These are phyloP conservation scores for Zangia roseola DNA, from an alignment of 768 basidiomycete genomes.

Conservation along the genomic window DNA sequence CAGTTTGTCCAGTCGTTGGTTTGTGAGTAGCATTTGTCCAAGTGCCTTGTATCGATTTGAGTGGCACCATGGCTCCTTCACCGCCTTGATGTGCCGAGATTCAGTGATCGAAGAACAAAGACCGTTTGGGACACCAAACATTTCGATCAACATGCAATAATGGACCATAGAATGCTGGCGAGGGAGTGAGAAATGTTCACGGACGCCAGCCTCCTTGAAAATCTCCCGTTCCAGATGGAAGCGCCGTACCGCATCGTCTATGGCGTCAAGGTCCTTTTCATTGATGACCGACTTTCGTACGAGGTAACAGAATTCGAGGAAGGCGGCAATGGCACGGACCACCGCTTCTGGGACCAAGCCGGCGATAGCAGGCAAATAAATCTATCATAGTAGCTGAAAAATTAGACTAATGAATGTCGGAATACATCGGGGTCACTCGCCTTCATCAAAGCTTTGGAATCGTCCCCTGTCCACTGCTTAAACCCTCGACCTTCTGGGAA, in stretches of 20 bases:
- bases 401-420: not conserved
- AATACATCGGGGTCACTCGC: slow-evolving; percentile 1
- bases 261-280: slow-evolving; percentile 17
- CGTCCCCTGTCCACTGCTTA: slow-evolving; percentile 22
- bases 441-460: slow-evolving; percentile 40
- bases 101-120: slow-evolving; percentile 39
- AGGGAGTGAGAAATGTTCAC: slow-evolving; percentile 23
- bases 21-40: not conserved
- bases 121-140: slow-evolving; percentile 35
- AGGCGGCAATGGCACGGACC: slow-evolving; percentile 16
- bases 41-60: not conserved
- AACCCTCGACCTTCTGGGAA: not conserved
- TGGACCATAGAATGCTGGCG: slow-evolving; percentile 35
- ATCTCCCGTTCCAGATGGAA: slow-evolving; percentile 23
- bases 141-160: slow-evolving; percentile 21
- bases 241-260: slow-evolving; percentile 16
- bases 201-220: slow-evolving; percentile 11
- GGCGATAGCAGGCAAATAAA: slow-evolving; percentile 19
- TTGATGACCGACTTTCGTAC: slow-evolving; percentile 19
- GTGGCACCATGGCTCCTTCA: not conserved
- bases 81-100: slow-evolving; percentile 11
- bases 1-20: not conserved
- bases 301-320: slow-evolving; percentile 37
- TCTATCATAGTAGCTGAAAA: not conserved
- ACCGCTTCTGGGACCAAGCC: slow-evolving; percentile 20